Base-by-base conservation (phyloP, 116 monocot genomes). In the Papilionanthe hybrid region DNA sequence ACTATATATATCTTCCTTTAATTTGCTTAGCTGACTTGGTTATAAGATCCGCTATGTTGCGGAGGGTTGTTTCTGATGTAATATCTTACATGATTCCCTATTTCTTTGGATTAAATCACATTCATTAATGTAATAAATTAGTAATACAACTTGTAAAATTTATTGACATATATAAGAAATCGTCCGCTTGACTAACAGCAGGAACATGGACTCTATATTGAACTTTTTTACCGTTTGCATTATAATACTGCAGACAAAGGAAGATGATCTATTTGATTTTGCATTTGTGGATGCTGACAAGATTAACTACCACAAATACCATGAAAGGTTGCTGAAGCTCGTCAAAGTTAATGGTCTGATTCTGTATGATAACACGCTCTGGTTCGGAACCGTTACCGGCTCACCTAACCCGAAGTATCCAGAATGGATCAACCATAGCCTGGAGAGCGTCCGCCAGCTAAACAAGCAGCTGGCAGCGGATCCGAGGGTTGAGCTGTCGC, bases 401-500 rank as follows among this genome's bases (percentile, higher is more conserved):
- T 41, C 77, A 1, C 15, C n/a, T 50, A 57, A 1, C 17, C 50
- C 0, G 2, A 66, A 13, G 55, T 25, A 67, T 13, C 72, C 77
- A 0, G 79, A 29, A 41, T 17, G 32, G 42, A 55, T 6, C 17
- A 3, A 23, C 10, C 55, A 49, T 5, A 9, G 55, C 15, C 19
- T 75, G 55, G 71, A 15, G 66, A 13, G 9, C 1, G 15, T 65
- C 0, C 17, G 74, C 1, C 18, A 55, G 47, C 55, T 86, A 30
- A 86, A 86, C 29, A 32, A 56, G 28, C 12, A n/a, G 27, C 12
- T 86, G 32, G 82, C 79, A 2, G 55, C 47, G 7, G 86, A 86
- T 27, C 23, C 75, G 6, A 65, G 79, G 12, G 15, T 86, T 18
- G 85, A 85, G 57, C 78, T 88, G 12, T 83, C 75, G 1, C 88